phyloP scores from a whole-genome alignment of 257 asterid genomes.

The Solanum corneliomulleri region DNA sequence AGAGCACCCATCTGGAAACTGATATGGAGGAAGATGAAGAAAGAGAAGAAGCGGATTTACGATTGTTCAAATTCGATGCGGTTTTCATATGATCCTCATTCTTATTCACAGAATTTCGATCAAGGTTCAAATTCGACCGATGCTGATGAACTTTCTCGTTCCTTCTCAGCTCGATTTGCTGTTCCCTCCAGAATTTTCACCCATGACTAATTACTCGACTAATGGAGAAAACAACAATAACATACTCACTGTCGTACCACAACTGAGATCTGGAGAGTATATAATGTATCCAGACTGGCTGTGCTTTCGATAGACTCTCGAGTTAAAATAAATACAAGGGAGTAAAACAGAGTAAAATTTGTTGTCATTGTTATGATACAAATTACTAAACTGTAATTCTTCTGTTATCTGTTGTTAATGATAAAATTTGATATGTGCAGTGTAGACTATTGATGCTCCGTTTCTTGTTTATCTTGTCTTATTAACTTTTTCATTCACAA shows the following conservation, averaged over 20 bases:
- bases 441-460: neutral
- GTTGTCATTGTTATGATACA: neutral
- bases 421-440: neutral
- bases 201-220: conserved; percentile 25
- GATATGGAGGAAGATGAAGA: conserved; percentile 66
- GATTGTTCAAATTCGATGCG: conserved; percentile 32
- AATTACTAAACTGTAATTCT: neutral
- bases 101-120: conserved; percentile 71
- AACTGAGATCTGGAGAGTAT: neutral
- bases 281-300: no score
- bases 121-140: conserved; percentile 33
- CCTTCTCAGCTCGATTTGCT: conserved; percentile 79
- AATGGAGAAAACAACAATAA: neutral
- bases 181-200: conserved; percentile 49
- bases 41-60: conserved; percentile 40
- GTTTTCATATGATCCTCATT: conserved; percentile 52
- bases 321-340: neutral
- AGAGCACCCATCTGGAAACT: conserved; percentile 32
- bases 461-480: neutral
- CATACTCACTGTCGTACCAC: no score
- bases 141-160: conserved; percentile 44
- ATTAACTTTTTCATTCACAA: neutral
- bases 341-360: neutral
- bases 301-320: no score
- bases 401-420: neutral